Conservation (phyloP, 2,329 filamentous ascomycete species). For the Calonectria ilicicola region DNA sequence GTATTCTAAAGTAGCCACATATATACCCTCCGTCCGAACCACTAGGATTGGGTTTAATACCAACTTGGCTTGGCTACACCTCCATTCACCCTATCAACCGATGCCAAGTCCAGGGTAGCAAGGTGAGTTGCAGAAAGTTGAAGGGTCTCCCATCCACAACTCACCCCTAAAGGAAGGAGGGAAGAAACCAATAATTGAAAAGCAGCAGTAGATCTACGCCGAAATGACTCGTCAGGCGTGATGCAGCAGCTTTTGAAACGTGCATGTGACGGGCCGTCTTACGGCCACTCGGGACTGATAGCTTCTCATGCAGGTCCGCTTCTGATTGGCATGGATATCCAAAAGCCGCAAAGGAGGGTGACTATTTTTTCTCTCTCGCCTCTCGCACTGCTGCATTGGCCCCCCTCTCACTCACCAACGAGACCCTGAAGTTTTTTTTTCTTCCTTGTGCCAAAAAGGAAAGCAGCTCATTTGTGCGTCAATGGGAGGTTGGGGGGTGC, state of each 20-base stretch:
- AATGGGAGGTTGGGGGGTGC: slow-evolving; percentile 13
- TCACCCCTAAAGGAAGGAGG: neutral
- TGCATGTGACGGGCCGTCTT: slow-evolving; percentile 16
- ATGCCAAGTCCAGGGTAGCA: slow-evolving; percentile 4
- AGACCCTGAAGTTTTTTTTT: neutral
- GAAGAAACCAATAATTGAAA: slow-evolving; percentile 18
- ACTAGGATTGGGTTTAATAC: neutral
- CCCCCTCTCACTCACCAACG: neutral
- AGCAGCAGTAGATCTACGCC: slow-evolving; percentile 25
- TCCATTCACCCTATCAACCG: neutral
- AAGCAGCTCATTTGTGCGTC: slow-evolving; percentile 45
- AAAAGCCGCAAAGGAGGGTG: neutral
- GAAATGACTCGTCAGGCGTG: slow-evolving; percentile 29
- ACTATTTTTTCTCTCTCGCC: neutral
- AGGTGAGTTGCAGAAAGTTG: slow-evolving; percentile 17
- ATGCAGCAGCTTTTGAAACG: slow-evolving; percentile 7
- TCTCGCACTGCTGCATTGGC: neutral
- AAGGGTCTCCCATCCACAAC: slow-evolving; percentile 25
- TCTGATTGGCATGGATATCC: slow-evolving; percentile 35
- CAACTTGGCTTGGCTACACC: neutral
- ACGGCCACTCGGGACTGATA: slow-evolving; percentile 3
- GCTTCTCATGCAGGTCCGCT: slow-evolving; percentile 32
- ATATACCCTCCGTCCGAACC: neutral
- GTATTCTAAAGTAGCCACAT: neutral
- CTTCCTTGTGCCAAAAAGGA: neutral